Percentiles rank a stretch among this genome's conserved stretches.
phyloP scores from a whole-genome alignment of 441 rosid genomes.

The Arabidopsis hybrid region DNA sequence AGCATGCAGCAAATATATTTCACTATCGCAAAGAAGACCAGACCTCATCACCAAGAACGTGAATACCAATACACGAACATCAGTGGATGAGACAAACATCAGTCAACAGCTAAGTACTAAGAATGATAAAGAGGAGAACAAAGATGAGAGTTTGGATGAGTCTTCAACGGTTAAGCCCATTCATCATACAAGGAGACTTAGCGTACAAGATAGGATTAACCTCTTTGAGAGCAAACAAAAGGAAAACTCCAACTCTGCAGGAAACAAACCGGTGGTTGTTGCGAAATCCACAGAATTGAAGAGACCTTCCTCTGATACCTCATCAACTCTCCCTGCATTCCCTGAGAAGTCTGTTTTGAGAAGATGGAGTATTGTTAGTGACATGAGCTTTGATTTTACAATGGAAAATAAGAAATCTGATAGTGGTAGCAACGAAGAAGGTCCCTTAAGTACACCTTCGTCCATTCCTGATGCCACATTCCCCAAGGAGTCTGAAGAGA shows the following conservation, averaged over 20 bases:
- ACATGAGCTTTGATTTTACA: constrained; percentile 86
- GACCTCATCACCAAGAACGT: constrained; percentile 69
- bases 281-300: constrained; percentile 76
- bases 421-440: constrained; percentile 62
- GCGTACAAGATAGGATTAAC: constrained; percentile 96
- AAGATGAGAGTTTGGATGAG: constrained; percentile 57
- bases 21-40: constrained; percentile 78
- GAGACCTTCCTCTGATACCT: constrained; percentile 85
- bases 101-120: constrained; percentile 31
- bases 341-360: constrained; percentile 79
- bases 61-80: constrained; percentile 54
- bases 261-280: constrained; percentile 60
- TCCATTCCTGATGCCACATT: constrained; percentile 50
- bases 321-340: constrained; percentile 66
- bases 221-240: constrained; percentile 93
- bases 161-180: constrained; percentile 54
- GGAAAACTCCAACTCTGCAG: constrained; percentile 65
- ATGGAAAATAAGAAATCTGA: constrained; percentile 71
- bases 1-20: constrained; percentile 74
- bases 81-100: constrained; percentile 40
- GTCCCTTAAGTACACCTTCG: constrained; percentile 64
- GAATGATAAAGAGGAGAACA: constrained; percentile 52
- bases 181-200: constrained; percentile 71
- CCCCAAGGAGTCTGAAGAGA: constrained; percentile 38
- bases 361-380: constrained; percentile 98